Conservation (phyloP, 805 yeast genomes). For the Candida nanaspora region DNA sequence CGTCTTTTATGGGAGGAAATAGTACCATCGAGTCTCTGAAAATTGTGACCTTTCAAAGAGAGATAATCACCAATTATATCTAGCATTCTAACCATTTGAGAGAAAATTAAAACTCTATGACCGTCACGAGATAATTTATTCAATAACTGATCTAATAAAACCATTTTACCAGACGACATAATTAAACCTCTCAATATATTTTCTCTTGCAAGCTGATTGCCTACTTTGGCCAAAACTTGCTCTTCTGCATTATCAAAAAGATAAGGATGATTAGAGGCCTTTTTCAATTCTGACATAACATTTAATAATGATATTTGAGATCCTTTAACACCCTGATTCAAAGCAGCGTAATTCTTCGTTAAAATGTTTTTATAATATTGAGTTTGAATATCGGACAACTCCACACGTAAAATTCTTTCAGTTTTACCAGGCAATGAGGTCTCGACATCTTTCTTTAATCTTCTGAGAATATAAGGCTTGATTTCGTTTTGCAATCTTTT, state of each 20-base stretch:
- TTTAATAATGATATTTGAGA: slow-evolving; percentile 82
- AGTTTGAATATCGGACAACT: slow-evolving; percentile 90
- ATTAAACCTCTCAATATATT: slow-evolving; percentile 81
- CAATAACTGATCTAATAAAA: slow-evolving; percentile 79
- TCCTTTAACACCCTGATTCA: slow-evolving; percentile 76
- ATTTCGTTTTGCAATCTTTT: slow-evolving; percentile 76
- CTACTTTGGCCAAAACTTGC: slow-evolving; percentile 60
- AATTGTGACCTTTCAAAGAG: slow-evolving; percentile 76
- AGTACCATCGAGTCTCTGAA: slow-evolving; percentile 95
- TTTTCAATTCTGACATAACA: slow-evolving; percentile 91
- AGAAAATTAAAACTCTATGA: slow-evolving; percentile 89
- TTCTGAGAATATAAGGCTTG: slow-evolving; percentile 87
- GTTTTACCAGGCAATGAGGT: slow-evolving; percentile 94
- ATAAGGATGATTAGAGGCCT: slow-evolving; percentile 96
- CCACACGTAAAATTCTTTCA: slow-evolving; percentile 92
- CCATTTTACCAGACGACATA: slow-evolving; percentile 99
- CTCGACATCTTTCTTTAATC: slow-evolving; percentile 96
- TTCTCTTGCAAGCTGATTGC: slow-evolving; percentile 58
- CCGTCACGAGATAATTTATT: slow-evolving; percentile 86
- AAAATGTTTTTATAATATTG: slow-evolving; percentile 90
- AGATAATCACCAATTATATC: slow-evolving; percentile 93
- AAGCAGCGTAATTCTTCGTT: slow-evolving; percentile 85
- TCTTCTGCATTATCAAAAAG: slow-evolving; percentile 90
- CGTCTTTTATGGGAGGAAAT: slow-evolving; percentile 91
- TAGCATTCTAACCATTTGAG: slow-evolving; percentile 95